These are phyloP conservation scores for Biscogniauxia mediterranea DNA, from an alignment of 2,329 filamentous ascomycete species.

Conservation along the genomic window DNA sequence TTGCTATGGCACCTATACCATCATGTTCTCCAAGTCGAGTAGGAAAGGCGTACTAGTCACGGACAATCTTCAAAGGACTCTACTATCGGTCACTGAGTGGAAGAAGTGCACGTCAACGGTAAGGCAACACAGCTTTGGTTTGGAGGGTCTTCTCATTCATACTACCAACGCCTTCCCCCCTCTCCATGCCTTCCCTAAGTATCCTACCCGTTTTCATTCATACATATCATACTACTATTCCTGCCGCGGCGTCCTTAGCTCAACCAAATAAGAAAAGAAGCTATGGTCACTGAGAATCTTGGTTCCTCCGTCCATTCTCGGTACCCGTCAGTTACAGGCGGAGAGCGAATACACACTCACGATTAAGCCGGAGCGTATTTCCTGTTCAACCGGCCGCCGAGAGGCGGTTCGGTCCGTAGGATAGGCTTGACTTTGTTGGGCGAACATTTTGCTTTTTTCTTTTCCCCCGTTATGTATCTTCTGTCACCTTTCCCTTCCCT, in stretches of 20 bases:
- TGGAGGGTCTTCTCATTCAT: too few species aligned
- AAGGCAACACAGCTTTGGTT: too few species aligned
- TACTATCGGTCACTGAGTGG: too few species aligned
- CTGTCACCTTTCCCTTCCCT: not conserved
- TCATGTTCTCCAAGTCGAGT: too few species aligned
- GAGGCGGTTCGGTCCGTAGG: conserved; percentile 80
- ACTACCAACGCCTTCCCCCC: too few species aligned
- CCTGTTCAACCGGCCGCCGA: conserved; percentile 78
- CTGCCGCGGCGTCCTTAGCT: conserved; percentile 56
- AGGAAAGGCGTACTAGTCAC: too few species aligned
- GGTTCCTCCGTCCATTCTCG: conserved; percentile 68
- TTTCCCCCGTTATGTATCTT: conserved; percentile 6
- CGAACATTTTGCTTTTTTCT: conserved; percentile 60
- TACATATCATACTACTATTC: conserved; percentile 5
- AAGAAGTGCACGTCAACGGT: too few species aligned
- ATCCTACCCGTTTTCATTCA: not conserved
- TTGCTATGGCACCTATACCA: too few species aligned
- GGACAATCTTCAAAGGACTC: too few species aligned
- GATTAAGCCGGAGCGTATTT: conserved; percentile 98
- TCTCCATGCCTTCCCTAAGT: too few species aligned
- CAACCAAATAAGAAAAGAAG: conserved; percentile 22
- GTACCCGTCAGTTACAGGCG: conserved; percentile 75
- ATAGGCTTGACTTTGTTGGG: conserved; percentile 94
- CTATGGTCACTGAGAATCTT: conserved; percentile 61
- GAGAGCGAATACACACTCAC: conserved; percentile 73